Base-by-base conservation (phyloP, 225 moss, liverwort and hornwort species). In the Physcomitrium patens region DNA sequence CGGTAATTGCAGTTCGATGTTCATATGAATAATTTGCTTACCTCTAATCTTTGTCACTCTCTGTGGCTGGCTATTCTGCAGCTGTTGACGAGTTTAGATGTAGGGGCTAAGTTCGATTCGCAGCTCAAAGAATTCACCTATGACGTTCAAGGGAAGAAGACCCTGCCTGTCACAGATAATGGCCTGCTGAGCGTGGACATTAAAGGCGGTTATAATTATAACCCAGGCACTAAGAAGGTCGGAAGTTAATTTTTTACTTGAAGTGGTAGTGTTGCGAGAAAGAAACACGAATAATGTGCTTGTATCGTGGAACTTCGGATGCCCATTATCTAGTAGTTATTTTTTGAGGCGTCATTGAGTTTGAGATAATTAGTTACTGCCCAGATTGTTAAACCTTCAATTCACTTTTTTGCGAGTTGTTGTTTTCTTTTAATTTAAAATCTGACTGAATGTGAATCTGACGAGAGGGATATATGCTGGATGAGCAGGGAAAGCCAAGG, bases 61-160 rank as follows among this genome's bases (percentile, higher is more conserved):
- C 0, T 67, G 41, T 58, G 63, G 1, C 13, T 58, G 17, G 52
- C 52, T 59, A 18, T 14, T 74, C 53, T 84, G 84, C 89, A 93
- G 93, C 78, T 93, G 78, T 81, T 92, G 81, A 94, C 97, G 72
- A 85, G 87, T 85, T 76, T 96, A 83, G 94, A 94, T 80, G 72
- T 97, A 68, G 97, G 94, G 63, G 93, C 94, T 12, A 94, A 79
- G 86, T 93, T 97, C 71, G 91, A 97, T 76, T 97, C 97, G n/a
- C 87, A 94, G 83, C 78, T 90, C 61, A 90, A 84, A 60, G 93
- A 94, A 82, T 83, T 97, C 60, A 94, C 93, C 8, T 97, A 97
- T 55, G 97, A 94, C 68, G 9, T 94, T 11, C 97, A 85, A 87
- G 97, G 92, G 72, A 97, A 97, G 89, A 97, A 89, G 77, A 87